Conservation (phyloP, 257 asterid genomes). For the Solanum sitiens region DNA sequence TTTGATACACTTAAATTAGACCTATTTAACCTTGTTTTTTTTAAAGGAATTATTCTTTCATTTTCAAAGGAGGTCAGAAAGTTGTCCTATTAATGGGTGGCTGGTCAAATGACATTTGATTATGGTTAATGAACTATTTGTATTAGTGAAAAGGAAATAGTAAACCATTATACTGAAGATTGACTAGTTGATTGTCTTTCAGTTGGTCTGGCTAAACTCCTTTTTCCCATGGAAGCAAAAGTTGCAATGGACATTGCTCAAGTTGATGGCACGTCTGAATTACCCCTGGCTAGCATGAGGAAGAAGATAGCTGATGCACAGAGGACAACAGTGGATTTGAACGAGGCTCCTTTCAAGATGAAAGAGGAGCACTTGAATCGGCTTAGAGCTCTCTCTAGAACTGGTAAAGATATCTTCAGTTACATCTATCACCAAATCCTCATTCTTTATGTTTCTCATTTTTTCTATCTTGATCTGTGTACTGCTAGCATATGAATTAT, state of each 20-base stretch:
- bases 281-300: constrained; percentile 29
- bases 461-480: not conserved
- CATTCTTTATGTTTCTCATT: not conserved
- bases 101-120: not conserved
- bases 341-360: constrained; percentile 84
- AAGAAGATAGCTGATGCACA: constrained; percentile 28
- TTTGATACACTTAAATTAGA: not conserved
- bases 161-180: not conserved
- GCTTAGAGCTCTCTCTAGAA: constrained; percentile 89
- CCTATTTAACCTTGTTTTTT: not conserved
- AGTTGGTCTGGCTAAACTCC: constrained; percentile 82
- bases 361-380: constrained; percentile 81
- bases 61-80: not conserved
- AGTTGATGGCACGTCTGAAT: constrained; percentile 72
- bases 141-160: not conserved
- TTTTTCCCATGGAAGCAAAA: constrained; percentile 85
- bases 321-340: constrained; percentile 69
- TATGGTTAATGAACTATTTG: not conserved
- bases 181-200: constrained; percentile 9
- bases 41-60: not conserved
- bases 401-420: constrained; percentile 35
- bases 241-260: constrained; percentile 98
- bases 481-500: not conserved
- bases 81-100: not conserved
- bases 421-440: not conserved